phyloP scores from a whole-genome alignment of 805 yeast genomes.

The Maudiozyma serrabonitensis region DNA sequence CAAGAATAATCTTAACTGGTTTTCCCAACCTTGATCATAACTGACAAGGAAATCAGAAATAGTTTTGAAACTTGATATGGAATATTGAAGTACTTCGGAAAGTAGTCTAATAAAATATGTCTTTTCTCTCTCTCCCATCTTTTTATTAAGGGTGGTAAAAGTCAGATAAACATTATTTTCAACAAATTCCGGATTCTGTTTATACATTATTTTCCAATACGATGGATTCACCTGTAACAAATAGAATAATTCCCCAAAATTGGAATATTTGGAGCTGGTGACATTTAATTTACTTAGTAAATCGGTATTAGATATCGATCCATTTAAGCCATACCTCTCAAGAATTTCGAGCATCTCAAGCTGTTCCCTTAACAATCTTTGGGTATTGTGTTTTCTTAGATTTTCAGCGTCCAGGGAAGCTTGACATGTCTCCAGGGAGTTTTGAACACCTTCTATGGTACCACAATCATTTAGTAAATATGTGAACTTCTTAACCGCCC shows the following conservation, averaged over 20 bases:
- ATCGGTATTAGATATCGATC: neutral
- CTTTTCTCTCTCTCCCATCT: constrained; percentile 50
- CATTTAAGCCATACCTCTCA: constrained; percentile 52
- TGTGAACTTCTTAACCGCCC: constrained; percentile 69
- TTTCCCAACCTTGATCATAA: constrained; percentile 34
- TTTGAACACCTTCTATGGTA: constrained; percentile 65
- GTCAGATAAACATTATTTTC: constrained; percentile 22
- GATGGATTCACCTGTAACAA: constrained; percentile 74
- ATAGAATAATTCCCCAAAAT: constrained; percentile 69
- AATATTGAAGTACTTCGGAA: constrained; percentile 36
- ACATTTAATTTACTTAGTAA: constrained; percentile 1
- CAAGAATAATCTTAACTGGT: constrained; percentile 32
- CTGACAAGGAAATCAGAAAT: constrained; percentile 20
- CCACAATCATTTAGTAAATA: constrained; percentile 64
- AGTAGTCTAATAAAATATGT: constrained; percentile 52
- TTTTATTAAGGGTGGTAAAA: constrained; percentile 23
- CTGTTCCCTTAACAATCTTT: constrained; percentile 62
- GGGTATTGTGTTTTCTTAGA: constrained; percentile 59
- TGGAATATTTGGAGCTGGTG: constrained; percentile 14
- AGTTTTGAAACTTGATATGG: constrained; percentile 25
- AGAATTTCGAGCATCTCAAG: constrained; percentile 71
- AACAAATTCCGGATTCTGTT: constrained; percentile 25
- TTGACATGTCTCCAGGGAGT: constrained; percentile 54
- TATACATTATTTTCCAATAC: constrained; percentile 53
- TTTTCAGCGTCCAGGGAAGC: constrained; percentile 63